Conservation (phyloP, 257 asterid species). For the Solanum piurae region DNA sequence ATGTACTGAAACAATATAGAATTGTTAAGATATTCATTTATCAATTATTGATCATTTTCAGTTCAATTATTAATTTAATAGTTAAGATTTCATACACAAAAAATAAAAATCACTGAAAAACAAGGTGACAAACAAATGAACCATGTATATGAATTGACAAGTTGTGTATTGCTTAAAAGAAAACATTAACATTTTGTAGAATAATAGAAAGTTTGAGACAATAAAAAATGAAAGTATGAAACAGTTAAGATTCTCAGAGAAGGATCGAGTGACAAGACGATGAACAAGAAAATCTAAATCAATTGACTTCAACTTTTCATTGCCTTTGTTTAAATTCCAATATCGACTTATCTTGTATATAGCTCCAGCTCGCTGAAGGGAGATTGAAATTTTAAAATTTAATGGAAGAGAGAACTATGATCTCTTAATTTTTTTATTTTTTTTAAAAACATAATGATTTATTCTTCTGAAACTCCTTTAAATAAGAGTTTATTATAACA, state of each 20-base stretch:
- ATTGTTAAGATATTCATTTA: no score
- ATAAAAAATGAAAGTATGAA: neutral
- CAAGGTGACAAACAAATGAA: no score
- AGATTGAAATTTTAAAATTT: neutral
- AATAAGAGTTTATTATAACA: neutral
- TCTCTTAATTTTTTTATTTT: neutral
- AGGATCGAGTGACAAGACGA: neutral
- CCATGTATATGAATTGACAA: neutral
- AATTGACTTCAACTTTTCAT: neutral
- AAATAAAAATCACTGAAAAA: no score
- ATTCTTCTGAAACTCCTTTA: neutral
- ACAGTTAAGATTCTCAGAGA: neutral
- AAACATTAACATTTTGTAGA: neutral
- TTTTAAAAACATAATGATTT: neutral
- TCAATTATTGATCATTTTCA: no score
- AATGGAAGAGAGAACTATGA: no score
- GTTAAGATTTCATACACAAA: neutral
- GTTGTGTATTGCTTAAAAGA: neutral
- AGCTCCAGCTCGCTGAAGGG: neutral
- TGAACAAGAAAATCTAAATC: neutral
- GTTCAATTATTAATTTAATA: neutral
- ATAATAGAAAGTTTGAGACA: no score
- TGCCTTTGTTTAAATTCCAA: neutral
- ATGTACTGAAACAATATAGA: no score
- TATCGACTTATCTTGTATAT: neutral